A percentile compares a stretch with the other conserved stretches of the same genome.
Conservation (phyloP, 1,284 basidiomycete genomes). For the Ganoderma meredithae region DNA sequence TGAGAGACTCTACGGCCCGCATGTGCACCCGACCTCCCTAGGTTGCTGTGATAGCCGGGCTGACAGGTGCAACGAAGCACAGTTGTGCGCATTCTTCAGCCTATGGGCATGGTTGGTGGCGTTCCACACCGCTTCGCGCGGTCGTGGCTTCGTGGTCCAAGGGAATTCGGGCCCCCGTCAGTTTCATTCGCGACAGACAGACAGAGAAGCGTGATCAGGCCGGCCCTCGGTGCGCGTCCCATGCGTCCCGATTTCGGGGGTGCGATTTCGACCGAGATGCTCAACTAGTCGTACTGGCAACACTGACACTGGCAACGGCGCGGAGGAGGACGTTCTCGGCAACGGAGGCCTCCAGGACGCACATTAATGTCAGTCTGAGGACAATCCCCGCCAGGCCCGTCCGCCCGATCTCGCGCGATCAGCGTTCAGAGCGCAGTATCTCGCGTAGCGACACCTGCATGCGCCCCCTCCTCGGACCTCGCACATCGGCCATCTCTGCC, state of each 20-base stretch:
- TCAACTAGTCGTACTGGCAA: background rate
- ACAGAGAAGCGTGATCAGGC: constrained; percentile 5
- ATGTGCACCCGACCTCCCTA: constrained; percentile 2
- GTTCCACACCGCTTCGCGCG: background rate
- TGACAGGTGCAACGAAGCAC: constrained; percentile 20
- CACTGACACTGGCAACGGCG: background rate
- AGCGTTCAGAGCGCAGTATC: constrained; percentile 21
- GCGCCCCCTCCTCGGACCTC: constrained; percentile 28
- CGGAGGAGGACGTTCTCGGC: background rate
- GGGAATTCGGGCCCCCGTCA: constrained; percentile 12
- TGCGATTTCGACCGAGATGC: background rate
- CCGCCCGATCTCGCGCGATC: constrained; percentile 18
- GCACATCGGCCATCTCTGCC: constrained; percentile 17
- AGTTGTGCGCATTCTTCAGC: constrained; percentile 25
- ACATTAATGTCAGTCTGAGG: constrained; percentile 1
- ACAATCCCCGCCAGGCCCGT: constrained; percentile 22
- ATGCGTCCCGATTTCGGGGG: background rate
- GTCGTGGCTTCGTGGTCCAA: background rate
- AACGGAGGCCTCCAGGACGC: background rate
- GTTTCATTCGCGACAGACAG: constrained; percentile 2
- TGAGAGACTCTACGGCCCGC: constrained; percentile 3
- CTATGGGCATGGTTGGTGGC: constrained; percentile 15
- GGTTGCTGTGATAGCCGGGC: constrained; percentile 29
- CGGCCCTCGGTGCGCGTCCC: constrained; percentile 8
- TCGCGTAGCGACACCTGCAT: constrained; percentile 16